Percentiles rank a stretch among this genome's conserved stretches.
Evolutionary conservation across 768 basidiomycete genomes (phyloP).

Genomic region (Baorangia bicolor): DNA sequence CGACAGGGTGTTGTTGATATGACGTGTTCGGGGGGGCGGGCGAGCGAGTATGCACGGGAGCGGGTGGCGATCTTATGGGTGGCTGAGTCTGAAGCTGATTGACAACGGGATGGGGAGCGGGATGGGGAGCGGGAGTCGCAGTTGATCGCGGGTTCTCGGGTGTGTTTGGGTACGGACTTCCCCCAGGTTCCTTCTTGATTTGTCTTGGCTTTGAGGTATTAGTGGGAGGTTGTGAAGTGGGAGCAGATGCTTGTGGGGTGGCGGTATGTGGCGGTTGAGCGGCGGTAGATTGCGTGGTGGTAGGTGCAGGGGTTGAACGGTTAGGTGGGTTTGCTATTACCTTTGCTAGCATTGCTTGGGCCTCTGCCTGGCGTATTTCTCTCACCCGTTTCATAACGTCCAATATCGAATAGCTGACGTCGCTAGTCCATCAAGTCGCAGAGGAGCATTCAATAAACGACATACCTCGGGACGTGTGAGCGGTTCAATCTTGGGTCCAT

Average conservation of each 20-base stretch:
- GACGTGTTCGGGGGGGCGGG: slow-evolving; percentile 20
- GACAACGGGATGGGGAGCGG: slow-evolving; percentile 31
- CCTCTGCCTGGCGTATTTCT: slow-evolving; percentile 28
- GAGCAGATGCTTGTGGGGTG: slow-evolving; percentile 26
- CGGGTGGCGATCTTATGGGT: slow-evolving; percentile 29
- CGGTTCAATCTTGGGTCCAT: slow-evolving; percentile 63
- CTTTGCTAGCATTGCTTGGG: slow-evolving; percentile 24
- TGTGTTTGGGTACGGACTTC: slow-evolving; percentile 26
- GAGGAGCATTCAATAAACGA: slow-evolving; percentile 3
- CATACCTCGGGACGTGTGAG: slow-evolving; percentile 50
- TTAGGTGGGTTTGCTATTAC: slow-evolving; percentile 31
- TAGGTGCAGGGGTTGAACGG: slow-evolving; percentile 27
- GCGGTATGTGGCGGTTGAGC: slow-evolving; percentile 35
- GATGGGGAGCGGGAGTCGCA: slow-evolving; percentile 33
- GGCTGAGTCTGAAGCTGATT: slow-evolving; percentile 34
- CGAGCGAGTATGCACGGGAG: slow-evolving; percentile 29
- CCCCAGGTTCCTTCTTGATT: slow-evolving; percentile 31
- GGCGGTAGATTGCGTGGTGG: slow-evolving; percentile 34
- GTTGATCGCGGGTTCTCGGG: slow-evolving; percentile 32
- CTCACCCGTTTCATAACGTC: slow-evolving; percentile 42
- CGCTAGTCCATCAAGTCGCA: slow-evolving; percentile 1
- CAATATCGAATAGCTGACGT: slow-evolving; percentile 54
- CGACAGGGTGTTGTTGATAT: slow-evolving; percentile 23
- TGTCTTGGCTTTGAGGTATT: slow-evolving; percentile 25
- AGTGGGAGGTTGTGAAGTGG: slow-evolving; percentile 29